Evolutionary conservation across 768 basidiomycete genomes (phyloP), one percentile per base, ranked within the genome.

Genomic region (Glaciozyma martinii): DNA sequence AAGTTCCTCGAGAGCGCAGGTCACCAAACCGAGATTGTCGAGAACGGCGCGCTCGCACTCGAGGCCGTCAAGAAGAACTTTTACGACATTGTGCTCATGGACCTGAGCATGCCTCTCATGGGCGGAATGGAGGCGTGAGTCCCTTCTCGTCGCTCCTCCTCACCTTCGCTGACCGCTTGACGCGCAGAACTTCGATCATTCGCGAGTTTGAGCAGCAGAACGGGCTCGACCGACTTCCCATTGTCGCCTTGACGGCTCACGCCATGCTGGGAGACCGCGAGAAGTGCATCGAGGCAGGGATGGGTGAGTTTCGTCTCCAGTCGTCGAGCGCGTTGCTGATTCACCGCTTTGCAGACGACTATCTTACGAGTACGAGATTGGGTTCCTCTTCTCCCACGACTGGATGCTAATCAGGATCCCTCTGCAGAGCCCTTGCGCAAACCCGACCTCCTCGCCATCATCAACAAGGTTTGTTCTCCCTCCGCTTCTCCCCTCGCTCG

Each of bases 1-100:
- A 95, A 94, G 80, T 89, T 98, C 66, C 79, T 99, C 19, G 94
- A 98, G 78, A 91, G 89, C 74, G 92, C 92, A 61, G 93, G 95
- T 0, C 95, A 98, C 74, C 82, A 84, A 13, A 91, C 95, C 30
- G 90, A 95, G 80, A 91, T 98, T 63, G 95, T 93, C 23, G 94
- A 98, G 80, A 98, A 99, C 74, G 94, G 94, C 12, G 87, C 86
- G 68, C 79, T 95, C 63, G 94, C 94, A 0, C 85, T 97, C 42
- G 92, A 97, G 74, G 87, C 87, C 47, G 91, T 90, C 80, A 91
- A 90, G 78, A 82, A 83, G 63, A 71, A 73, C 52, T 71, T 68
- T 33, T 73, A 74, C 66, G 73, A 74, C 44, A 64, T 72, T 43
- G 37, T 59, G 21, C 66, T 94, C 89, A 97, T 97, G 94, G 93